Conservation (phyloP, 768 basidiomycete genomes). For the Amanita inopinata region DNA sequence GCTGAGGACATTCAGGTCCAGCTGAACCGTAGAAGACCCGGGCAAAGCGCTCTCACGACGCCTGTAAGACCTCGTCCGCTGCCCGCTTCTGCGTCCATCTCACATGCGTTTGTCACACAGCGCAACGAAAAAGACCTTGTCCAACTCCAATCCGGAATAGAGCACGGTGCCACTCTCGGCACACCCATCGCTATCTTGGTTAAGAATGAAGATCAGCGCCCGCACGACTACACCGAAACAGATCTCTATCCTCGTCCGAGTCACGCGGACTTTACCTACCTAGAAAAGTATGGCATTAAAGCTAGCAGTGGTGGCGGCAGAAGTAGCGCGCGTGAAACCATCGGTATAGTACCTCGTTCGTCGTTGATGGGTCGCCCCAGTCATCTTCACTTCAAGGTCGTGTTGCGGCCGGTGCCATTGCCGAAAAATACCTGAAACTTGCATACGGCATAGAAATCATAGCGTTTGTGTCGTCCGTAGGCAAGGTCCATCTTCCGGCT, state of each 20-base stretch:
- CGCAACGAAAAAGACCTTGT: conserved; percentile 95
- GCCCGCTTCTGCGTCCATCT: conserved; percentile 5
- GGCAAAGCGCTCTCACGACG: conserved; percentile 94
- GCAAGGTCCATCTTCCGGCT: conserved; percentile 78
- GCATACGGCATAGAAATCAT: conserved; percentile 91
- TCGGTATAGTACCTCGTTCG: conserved; percentile 45
- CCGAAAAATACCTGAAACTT: conserved; percentile 85
- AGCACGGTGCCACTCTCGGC: conserved; percentile 91
- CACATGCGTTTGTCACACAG: conserved; percentile 27
- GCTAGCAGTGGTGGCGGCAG: conserved; percentile 95
- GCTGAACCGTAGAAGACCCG: conserved; percentile 84
- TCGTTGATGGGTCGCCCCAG: neutral
- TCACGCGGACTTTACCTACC: conserved; percentile 97
- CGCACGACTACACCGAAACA: conserved; percentile 97
- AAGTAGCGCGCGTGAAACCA: conserved; percentile 92
- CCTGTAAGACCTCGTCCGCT: conserved; percentile 48
- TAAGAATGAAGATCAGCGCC: conserved; percentile 95
- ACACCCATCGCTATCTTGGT: conserved; percentile 97
- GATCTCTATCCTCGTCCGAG: conserved; percentile 95
- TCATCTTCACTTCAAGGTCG: conserved; percentile 43
- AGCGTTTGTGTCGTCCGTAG: conserved; percentile 94
- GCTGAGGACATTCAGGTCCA: conserved; percentile 85
- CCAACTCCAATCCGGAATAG: conserved; percentile 86
- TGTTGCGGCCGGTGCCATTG: conserved; percentile 96
- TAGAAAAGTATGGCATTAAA: conserved; percentile 95